Conservation (phyloP, 2,329 filamentous ascomycete genomes). For the Colletotrichum coccodes region DNA sequence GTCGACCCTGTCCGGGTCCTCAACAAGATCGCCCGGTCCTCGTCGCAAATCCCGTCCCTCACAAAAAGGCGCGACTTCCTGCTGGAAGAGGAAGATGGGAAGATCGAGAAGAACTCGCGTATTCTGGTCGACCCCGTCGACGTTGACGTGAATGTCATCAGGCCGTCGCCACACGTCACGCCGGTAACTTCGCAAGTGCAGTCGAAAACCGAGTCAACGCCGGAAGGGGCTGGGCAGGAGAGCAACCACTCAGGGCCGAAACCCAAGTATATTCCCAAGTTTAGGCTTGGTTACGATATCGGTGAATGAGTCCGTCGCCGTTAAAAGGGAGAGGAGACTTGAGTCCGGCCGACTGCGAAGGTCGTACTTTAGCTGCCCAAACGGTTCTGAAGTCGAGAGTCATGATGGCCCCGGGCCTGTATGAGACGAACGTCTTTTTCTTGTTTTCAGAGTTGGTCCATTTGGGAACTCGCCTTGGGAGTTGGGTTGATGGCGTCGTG, state of each 20-base stretch:
- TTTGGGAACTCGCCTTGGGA: no score
- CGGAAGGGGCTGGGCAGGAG: background rate
- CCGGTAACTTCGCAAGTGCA: background rate
- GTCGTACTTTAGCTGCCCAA: background rate
- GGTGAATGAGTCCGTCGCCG: background rate
- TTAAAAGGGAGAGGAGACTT: background rate
- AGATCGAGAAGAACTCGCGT: background rate
- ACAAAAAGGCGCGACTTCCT: background rate
- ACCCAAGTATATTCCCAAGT: constrained; percentile 1
- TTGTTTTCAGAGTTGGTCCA: no score
- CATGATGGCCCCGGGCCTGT: background rate
- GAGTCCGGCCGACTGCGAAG: background rate
- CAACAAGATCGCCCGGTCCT: background rate
- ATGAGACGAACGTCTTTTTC: background rate
- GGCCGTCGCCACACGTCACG: background rate
- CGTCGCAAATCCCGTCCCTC: background rate
- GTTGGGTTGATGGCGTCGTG: no score
- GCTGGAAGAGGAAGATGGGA: background rate
- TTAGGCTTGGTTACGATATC: background rate
- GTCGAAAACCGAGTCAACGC: no score
- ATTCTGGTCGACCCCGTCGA: constrained; percentile 23
- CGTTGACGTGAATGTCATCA: background rate
- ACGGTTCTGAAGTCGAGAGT: background rate
- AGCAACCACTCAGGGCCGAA: background rate
- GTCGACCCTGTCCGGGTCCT: constrained; percentile 22